Percentiles rank a stretch among this genome's conserved stretches.
phyloP scores from a whole-genome alignment of 163 green algal species.

The Chloroidium sp. region DNA sequence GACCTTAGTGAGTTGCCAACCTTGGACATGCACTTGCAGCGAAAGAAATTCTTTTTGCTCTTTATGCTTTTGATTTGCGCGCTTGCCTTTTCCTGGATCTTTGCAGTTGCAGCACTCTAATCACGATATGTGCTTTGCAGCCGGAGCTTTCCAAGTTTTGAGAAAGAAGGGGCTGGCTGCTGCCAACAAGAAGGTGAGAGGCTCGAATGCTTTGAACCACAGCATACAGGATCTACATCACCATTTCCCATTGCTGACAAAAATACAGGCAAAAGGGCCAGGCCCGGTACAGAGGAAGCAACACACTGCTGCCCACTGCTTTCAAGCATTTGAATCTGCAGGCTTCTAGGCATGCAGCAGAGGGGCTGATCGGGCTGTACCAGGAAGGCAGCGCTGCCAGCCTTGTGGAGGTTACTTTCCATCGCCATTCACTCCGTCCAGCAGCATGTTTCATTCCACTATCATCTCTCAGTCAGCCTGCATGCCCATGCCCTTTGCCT shows the following conservation, averaged over 20 bases:
- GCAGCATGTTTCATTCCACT: too few relatives aligned
- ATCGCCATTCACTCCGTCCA: too few relatives aligned
- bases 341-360: constrained; percentile 33
- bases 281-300: background rate
- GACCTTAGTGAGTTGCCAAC: constrained; percentile 32
- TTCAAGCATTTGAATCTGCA: constrained; percentile 2
- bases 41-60: too few relatives aligned
- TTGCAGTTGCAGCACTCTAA: too few relatives aligned
- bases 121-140: constrained; percentile 12
- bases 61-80: too few relatives aligned
- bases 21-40: background rate
- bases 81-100: too few relatives aligned
- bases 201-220: too few relatives aligned
- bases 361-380: constrained; percentile 43
- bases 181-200: constrained; percentile 41
- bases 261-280: too few relatives aligned
- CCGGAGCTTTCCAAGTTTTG: constrained; percentile 28
- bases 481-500: too few relatives aligned
- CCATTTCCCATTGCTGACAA: too few relatives aligned
- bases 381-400: background rate
- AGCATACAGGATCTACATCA: too few relatives aligned
- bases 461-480: too few relatives aligned
- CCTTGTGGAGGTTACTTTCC: constrained; percentile 6
- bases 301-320: background rate
- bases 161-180: constrained; percentile 48